phyloP scores from a whole-genome alignment of 352 stramenopile genomes.

The Globisporangium paddicum region DNA sequence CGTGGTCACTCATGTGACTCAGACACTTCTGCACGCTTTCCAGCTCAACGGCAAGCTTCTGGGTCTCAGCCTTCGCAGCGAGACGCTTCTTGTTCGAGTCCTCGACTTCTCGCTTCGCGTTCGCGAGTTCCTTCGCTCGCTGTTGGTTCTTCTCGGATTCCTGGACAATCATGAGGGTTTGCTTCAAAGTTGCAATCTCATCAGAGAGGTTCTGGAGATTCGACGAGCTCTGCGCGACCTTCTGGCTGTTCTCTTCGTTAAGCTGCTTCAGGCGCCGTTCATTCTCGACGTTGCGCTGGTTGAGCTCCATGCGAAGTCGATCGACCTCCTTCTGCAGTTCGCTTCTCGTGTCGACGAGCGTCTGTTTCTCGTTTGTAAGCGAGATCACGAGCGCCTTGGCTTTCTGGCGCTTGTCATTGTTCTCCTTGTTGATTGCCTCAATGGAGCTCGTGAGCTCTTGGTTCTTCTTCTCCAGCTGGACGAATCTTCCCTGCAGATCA shows the following conservation, averaged over 20 bases:
- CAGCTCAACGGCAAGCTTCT: constrained; percentile 72
- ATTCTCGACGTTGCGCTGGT: constrained; percentile 71
- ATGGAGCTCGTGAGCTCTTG: constrained; percentile 37
- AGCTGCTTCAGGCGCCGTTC: constrained; percentile 58
- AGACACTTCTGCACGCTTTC: constrained; percentile 66
- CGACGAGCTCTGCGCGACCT: constrained; percentile 29
- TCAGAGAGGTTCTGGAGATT: constrained; percentile 52
- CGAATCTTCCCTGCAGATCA: constrained; percentile 31
- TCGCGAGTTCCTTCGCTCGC: constrained; percentile 56
- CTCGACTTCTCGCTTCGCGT: constrained; percentile 67
- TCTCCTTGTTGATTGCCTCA: constrained; percentile 47
- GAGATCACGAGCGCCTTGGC: constrained; percentile 62
- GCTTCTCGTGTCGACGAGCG: constrained; percentile 33
- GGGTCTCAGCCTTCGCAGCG: constrained; percentile 74
- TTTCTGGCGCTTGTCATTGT: constrained; percentile 64
- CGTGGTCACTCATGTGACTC: constrained; percentile 44
- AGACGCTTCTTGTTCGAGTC: constrained; percentile 80
- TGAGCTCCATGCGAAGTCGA: constrained; percentile 69
- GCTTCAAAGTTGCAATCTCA: constrained; percentile 55
- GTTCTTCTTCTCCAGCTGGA: constrained; percentile 50
- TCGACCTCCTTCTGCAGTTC: constrained; percentile 65
- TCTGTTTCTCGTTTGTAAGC: constrained; percentile 62
- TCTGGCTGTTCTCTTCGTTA: constrained; percentile 52
- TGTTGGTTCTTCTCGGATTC: constrained; percentile 71
- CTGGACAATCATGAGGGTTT: constrained; percentile 50